Base-by-base conservation (phyloP, 2,329 filamentous ascomycete species). In the Aspergillus amoenus region DNA sequence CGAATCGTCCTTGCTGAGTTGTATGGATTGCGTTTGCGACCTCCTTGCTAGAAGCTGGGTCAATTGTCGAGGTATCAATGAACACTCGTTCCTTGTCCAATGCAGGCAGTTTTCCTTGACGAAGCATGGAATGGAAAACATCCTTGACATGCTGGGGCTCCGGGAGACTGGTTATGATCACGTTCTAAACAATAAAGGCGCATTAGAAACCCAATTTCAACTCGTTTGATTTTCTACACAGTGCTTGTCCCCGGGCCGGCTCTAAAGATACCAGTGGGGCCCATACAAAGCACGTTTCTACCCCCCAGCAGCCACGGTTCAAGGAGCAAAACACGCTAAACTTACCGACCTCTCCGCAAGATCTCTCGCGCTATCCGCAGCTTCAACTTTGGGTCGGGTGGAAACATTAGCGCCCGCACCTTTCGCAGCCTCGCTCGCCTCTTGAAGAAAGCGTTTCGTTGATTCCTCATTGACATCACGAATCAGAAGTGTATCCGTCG, bases 11-110 rank as follows among this genome's bases (percentile, higher is more conserved):
- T 70, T 88, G 84, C 1, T 84, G 81, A 1, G 85, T 85, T 5
- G 83, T 83, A 56, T 81, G 83, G 2, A 95, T 87, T 22, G 83
- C 82, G 59, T 86, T 81, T 21, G 92, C 91, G 5, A 97, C 88
- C 63, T 86, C 83, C 40, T 85, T 85, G 1, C 93, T 97, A 2
- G 92, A 91, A 32, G 86, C 86, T 0, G 93, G 92, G 74, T 97
- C 94, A 70, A 99, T 97, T 15, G 94, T 99, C 3, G 93, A 97
- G 74, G 90, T 93, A 75, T 99, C 94, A 70, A 99, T 94, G 74
- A 96, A 97, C 57, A 97, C 78, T 40, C 92, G 87, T 57, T 88
- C 79, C 50, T 81, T 82, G 41, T 79, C 77, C 2, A 80, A 68
- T 32, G 73, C 74, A 6, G 82, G 78, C 5, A 87, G 79, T 3